Evolutionary conservation across 2,329 filamentous ascomycete species (phyloP).

Genomic region (Apiospora hydei): DNA sequence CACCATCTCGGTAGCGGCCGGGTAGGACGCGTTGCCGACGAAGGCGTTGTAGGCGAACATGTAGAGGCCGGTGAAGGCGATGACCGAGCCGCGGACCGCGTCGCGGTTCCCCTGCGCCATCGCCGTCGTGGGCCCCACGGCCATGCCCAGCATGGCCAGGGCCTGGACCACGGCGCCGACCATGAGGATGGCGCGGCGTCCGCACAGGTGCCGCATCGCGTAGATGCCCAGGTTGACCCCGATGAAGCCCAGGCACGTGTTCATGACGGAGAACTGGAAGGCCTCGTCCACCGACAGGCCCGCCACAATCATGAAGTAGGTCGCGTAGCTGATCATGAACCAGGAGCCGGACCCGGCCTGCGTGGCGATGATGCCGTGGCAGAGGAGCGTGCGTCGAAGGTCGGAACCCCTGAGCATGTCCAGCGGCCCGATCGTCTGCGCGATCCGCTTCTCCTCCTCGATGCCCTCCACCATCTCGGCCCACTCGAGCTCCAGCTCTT

Average conservation of each 20-base stretch:
- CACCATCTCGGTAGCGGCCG: constrained; percentile 51
- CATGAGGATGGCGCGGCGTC: constrained; percentile 55
- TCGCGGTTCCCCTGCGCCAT: constrained; percentile 31
- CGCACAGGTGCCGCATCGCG: constrained; percentile 54
- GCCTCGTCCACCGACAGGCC: constrained; percentile 50
- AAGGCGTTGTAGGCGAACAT: constrained; percentile 47
- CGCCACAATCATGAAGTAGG: constrained; percentile 55
- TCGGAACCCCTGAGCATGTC: constrained; percentile 51
- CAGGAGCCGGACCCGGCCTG: constrained; percentile 54
- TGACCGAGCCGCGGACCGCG: constrained; percentile 42
- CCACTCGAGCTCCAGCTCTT: constrained; percentile 48
- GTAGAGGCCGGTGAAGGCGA: constrained; percentile 46
- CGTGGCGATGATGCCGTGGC: constrained; percentile 54
- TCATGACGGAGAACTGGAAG: constrained; percentile 59
- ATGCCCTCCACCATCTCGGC: constrained; percentile 49
- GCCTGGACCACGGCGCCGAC: constrained; percentile 53
- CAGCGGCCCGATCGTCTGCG: constrained; percentile 41
- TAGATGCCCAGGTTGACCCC: constrained; percentile 58
- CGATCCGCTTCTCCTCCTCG: constrained; percentile 46
- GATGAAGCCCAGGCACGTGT: constrained; percentile 55
- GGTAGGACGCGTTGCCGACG: constrained; percentile 50
- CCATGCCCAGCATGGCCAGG: constrained; percentile 53
- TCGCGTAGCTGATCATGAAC: constrained; percentile 59
- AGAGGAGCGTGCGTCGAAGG: constrained; percentile 57
- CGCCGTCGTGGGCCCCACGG: constrained; percentile 38